Percentiles rank a stretch among this genome's conserved stretches.
Evolutionary conservation across 2,329 filamentous ascomycete genomes (phyloP).

Genomic region (Thielaviopsis punctulata): DNA sequence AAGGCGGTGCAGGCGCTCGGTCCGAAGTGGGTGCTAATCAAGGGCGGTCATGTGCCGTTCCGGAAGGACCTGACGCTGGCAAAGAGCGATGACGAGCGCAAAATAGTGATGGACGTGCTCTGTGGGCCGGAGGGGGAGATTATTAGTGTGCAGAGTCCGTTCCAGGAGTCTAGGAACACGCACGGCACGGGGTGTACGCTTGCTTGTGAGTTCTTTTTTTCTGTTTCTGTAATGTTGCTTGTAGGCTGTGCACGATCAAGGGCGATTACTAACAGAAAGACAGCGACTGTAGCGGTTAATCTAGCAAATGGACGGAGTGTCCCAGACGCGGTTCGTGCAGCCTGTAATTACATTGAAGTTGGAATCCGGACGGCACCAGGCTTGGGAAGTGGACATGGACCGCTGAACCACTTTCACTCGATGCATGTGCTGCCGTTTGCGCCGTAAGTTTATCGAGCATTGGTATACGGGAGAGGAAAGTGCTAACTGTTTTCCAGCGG

Average conservation of each 20-base stretch:
- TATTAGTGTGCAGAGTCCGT: conserved; percentile 51
- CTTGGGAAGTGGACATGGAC: conserved; percentile 50
- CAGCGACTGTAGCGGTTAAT: conserved; percentile 60
- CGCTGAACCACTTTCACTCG: conserved; percentile 66
- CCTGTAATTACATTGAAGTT: conserved; percentile 53
- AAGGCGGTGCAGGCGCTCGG: conserved; percentile 49
- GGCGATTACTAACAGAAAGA: not conserved
- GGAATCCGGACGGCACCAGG: conserved; percentile 48
- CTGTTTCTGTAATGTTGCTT: no score
- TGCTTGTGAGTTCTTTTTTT: conserved; percentile 44
- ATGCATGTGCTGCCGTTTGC: conserved; percentile 49
- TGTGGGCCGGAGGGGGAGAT: conserved; percentile 39
- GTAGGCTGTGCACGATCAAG: no score
- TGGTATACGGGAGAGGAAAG: not conserved
- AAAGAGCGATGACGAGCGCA: conserved; percentile 36
- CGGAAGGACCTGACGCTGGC: conserved; percentile 44
- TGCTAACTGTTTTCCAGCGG: conserved; percentile 29
- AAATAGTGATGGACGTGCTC: conserved; percentile 61
- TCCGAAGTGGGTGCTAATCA: conserved; percentile 66
- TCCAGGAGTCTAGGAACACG: conserved; percentile 59
- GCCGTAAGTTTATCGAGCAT: conserved; percentile 37
- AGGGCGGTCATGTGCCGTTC: conserved; percentile 81
- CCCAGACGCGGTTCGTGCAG: conserved; percentile 43
- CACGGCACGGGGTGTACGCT: conserved; percentile 92
- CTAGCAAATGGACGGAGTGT: conserved; percentile 42